Percentiles rank a stretch among this genome's conserved stretches.
These are phyloP conservation scores for Anthracocystis walkeri DNA, from an alignment of 1,284 basidiomycete genomes.

Conservation along the genomic window DNA sequence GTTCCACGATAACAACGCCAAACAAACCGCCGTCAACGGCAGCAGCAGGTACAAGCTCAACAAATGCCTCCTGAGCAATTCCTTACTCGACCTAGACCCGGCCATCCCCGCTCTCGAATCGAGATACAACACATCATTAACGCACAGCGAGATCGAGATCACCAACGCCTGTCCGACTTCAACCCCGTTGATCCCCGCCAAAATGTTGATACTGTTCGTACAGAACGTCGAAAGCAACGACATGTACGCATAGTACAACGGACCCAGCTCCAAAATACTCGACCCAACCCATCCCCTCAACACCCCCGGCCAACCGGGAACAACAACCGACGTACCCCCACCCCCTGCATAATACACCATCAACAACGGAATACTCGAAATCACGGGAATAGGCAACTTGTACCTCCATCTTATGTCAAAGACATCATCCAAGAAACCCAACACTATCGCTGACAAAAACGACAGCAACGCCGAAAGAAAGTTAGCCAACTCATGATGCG, in stretches of 20 bases:
- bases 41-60: conserved; percentile 97
- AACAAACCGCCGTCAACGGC: conserved; percentile 88
- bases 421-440: conserved; percentile 96
- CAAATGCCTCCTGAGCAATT: conserved; percentile 89
- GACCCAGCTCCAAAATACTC: conserved; percentile 89
- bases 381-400: conserved; percentile 93
- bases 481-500: conserved; percentile 89
- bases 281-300: conserved; percentile 72
- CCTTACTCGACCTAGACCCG: conserved; percentile 64
- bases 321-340: conserved; percentile 92
- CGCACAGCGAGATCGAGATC: conserved; percentile 87
- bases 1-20: conserved; percentile 75
- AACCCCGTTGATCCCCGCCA: conserved; percentile 96
- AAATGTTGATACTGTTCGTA: conserved; percentile 98
- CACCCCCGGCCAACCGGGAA: conserved; percentile 75
- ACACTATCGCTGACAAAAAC: conserved; percentile 87
- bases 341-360: conserved; percentile 96
- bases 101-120: conserved; percentile 48
- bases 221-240: conserved; percentile 93
- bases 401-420: conserved; percentile 99
- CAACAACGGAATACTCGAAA: conserved; percentile 91
- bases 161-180: conserved; percentile 90
- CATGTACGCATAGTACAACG: conserved; percentile 97
- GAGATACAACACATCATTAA: conserved; percentile 89
- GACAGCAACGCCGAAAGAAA: conserved; percentile 93